Conservation (phyloP, 2,329 filamentous ascomycete genomes). For the Colletotrichum lini region DNA sequence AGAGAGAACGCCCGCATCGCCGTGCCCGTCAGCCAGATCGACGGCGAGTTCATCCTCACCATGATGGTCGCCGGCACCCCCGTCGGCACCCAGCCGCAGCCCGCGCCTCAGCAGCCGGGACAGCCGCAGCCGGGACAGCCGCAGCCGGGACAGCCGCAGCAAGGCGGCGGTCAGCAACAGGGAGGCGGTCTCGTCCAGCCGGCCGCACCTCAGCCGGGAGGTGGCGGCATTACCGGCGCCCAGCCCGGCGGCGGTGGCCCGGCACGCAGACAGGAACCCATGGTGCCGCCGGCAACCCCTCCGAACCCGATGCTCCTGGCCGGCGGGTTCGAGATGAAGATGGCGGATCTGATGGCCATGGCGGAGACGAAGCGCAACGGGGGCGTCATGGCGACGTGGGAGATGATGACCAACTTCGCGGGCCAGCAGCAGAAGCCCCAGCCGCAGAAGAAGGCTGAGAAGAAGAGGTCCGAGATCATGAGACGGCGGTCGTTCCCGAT, state of each 20-base stretch:
- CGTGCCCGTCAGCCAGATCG: constrained; percentile 43
- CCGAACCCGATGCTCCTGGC: neutral
- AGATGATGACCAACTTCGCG: constrained; percentile 31
- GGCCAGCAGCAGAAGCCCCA: constrained; percentile 9
- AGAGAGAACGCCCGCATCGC: constrained; percentile 43
- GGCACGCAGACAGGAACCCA: constrained; percentile 4
- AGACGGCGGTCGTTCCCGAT: constrained; percentile 21
- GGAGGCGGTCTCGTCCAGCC: constrained; percentile 13
- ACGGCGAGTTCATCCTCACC: constrained; percentile 45
- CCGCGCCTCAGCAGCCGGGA: constrained; percentile 21
- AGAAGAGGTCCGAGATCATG: constrained; percentile 25
- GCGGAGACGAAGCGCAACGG: constrained; percentile 29
- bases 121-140: constrained; percentile 5
- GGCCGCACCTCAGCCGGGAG: constrained; percentile 6
- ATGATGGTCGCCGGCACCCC: constrained; percentile 42
- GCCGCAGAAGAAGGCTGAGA: constrained; percentile 3
- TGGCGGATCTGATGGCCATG: constrained; percentile 37
- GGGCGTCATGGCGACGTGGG: constrained; percentile 33
- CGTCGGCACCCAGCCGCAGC: constrained; percentile 36
- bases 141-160: constrained; percentile 4
- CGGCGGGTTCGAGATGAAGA: constrained; percentile 36
- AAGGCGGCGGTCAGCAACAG: constrained; percentile 1
- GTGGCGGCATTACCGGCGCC: constrained; percentile 28
- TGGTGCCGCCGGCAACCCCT: neutral
- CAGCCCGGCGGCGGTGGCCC: constrained; percentile 18